Evolutionary conservation across 1,284 basidiomycete genomes (phyloP), one percentile per base, ranked within the genome.

Genomic region (Apiotrichum montevideense): DNA sequence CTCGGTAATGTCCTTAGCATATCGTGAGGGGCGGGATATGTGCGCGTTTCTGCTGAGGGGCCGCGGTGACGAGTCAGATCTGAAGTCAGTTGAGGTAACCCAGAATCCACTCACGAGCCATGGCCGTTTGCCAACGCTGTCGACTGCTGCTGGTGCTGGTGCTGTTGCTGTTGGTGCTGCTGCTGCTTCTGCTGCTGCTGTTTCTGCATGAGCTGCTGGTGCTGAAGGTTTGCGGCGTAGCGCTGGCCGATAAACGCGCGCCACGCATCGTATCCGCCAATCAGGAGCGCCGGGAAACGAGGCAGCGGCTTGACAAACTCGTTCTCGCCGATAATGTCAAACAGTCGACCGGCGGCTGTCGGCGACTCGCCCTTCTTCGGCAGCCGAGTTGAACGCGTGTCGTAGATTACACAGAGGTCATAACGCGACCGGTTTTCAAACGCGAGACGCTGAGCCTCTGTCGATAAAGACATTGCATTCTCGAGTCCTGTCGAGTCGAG

Each of bases 381-480:
- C 63, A 88, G 83, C 2, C 77, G 75, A 34, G 80, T 80, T 2
- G 90, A 92, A 5, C 80, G 77, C 46, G 83, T 76, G 73, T 98
- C 94, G 73, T 92, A 93, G 2, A 98, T 78, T 9, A 88, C 88
- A n/a, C 98, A 84, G 13, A 96, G 76, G 65, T 98, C 93, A 73
- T 89, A 96, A 65, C 86, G 86, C 69, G 91, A 83, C 34, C 95
- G 86, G 56, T 87, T 86, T 33, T 79, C 75, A 73, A 97, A 98
- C 15, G 87, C 78, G 1, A 80, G 79, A 43, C 80, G 81, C 76
- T 97, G 92, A 41, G 81, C 72, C 32, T 81, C 79, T 0, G 92
- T 88, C 1, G 84, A 85, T 21, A 90, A 77, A 1, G 84, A 77
- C 52, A 96, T 81, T 0, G 89, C 83, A 58, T 87, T 82, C 74